Evolutionary conservation across 345 rosid species (phyloP), one percentile per base, ranked within the genome.

Genomic region (Bretschneidera sinensis): DNA sequence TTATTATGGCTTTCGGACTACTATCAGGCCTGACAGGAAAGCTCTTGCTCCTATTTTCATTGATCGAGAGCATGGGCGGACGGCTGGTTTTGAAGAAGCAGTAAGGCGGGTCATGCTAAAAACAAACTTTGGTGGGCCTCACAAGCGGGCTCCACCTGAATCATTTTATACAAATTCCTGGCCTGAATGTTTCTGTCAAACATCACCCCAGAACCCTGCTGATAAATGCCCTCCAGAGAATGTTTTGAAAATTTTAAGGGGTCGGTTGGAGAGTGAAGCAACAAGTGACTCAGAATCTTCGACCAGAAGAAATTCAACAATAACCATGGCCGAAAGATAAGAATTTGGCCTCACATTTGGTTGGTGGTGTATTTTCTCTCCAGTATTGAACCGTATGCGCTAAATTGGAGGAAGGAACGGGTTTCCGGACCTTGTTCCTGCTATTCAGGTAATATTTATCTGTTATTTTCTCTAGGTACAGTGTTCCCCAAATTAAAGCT

Each of bases 91-190:
- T 48, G 92, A 88, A 59, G 89, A 86, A 77, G 91, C 95, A 59
- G 79, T 88, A 31, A 81, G 95, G 71, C 89, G 67, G 45, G 87
- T 81, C 66, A 95, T 95, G 99, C 70, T 75, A 47, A 83, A 76
- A 64, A 86, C 97, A 19, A 95, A 78, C 83, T 91, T 95, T 67
- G 99, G 99, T 22, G 91, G 95, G 25, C 97, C 96, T 66, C 99
- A 88, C 74, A 85, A 82, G 66, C 86, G 97, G 49, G 65, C 79
- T 60, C 51, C 95, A 45, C 97, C 96, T 0, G 99, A 95, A 63
- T 95, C 99, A n/a, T 88, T 95, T 66, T 95, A 86, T 65, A 91
- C 96, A 17, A 95, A 95, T 69, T 91, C 99, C 65, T 95, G 99
- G 97, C 97, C 97, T 4, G 99, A 95, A 61, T 91, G 99, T 75